phyloP scores from a whole-genome alignment of 2,329 filamentous ascomycete genomes.

The Aspergillus neotritici region DNA sequence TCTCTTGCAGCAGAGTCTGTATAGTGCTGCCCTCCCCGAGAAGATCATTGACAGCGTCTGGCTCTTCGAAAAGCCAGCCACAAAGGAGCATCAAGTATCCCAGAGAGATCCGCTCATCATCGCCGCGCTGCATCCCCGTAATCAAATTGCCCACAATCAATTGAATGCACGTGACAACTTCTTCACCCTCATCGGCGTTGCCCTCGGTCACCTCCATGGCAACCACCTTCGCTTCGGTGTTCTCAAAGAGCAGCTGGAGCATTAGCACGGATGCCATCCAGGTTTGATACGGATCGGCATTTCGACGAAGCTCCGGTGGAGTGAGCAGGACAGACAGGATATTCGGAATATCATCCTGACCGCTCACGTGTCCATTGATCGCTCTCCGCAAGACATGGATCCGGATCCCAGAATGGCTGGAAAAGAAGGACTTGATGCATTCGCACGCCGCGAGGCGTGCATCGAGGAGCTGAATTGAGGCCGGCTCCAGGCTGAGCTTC shows the following conservation, averaged over 20 bases:
- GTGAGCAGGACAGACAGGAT: constrained; percentile 76
- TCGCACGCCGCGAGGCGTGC: constrained; percentile 79
- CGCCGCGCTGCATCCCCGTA: constrained; percentile 65
- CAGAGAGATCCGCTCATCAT: constrained; percentile 72
- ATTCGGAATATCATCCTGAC: constrained; percentile 77
- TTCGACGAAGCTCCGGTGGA: constrained; percentile 55
- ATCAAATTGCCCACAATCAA: constrained; percentile 81
- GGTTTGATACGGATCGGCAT: constrained; percentile 73
- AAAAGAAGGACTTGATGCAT: constrained; percentile 89
- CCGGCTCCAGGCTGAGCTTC: constrained; percentile 68
- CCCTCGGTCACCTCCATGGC: constrained; percentile 83
- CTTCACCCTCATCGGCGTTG: constrained; percentile 81
- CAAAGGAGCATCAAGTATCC: constrained; percentile 86
- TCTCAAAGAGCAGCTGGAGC: constrained; percentile 78
- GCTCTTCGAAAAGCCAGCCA: constrained; percentile 87
- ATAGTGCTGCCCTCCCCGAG: constrained; percentile 86
- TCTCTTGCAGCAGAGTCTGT: constrained; percentile 74
- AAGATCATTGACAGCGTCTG: constrained; percentile 87
- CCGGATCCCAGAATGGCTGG: constrained; percentile 71
- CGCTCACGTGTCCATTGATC: constrained; percentile 76
- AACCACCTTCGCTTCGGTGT: constrained; percentile 68
- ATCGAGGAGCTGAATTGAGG: constrained; percentile 65
- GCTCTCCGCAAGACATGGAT: constrained; percentile 81
- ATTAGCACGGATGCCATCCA: constrained; percentile 88
- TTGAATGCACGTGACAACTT: constrained; percentile 91